phyloP scores from a whole-genome alignment of 331 rosid species.

The Telfairia occidentalis region DNA sequence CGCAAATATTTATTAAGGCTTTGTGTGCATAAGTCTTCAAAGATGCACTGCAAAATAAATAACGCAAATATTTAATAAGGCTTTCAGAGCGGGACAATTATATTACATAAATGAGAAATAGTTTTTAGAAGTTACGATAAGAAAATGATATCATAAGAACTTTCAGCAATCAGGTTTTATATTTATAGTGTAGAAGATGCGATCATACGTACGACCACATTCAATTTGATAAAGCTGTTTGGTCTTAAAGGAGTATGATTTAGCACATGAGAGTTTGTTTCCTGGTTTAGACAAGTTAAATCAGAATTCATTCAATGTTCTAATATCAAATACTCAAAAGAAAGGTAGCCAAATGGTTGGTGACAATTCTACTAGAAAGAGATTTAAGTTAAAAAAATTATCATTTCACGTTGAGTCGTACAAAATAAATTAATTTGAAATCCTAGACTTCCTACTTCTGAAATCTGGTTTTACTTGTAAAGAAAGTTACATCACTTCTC shows the following conservation, averaged over 20 bases:
- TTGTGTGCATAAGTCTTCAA: slow-evolving; percentile 73
- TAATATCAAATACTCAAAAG: neutral
- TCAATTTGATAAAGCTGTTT: neutral
- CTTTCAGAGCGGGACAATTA: neutral
- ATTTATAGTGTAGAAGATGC: neutral
- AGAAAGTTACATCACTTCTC: neutral
- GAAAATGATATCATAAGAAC: neutral
- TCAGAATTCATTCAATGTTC: neutral
- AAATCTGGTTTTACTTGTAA: neutral
- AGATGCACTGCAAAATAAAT: slow-evolving; percentile 67
- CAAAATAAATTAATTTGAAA: neutral
- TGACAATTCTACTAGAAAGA: neutral
- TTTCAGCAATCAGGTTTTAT: neutral
- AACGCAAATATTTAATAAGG: neutral
- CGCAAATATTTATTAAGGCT: too few relatives aligned
- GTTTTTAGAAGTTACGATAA: neutral
- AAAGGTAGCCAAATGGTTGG: neutral
- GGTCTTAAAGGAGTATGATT: neutral
- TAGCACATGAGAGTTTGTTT: neutral
- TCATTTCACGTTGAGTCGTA: neutral
- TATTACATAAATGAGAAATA: neutral
- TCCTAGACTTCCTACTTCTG: neutral
- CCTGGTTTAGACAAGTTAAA: neutral
- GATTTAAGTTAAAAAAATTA: neutral
- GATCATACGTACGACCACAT: neutral